Conservation (phyloP, 768 basidiomycete genomes). For the Tephrocybe sp. region DNA sequence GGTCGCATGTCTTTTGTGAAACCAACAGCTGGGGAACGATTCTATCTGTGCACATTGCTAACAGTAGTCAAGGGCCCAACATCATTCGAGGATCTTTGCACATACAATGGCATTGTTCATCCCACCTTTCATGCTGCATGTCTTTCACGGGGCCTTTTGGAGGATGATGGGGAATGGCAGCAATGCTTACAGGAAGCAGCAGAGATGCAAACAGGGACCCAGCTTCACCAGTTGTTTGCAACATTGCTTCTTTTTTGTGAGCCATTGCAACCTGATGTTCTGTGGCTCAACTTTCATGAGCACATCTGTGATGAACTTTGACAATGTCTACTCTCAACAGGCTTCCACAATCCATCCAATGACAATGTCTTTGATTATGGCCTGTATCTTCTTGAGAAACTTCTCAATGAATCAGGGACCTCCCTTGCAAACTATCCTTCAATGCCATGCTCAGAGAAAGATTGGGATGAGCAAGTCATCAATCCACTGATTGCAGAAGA, state of each 20-base stretch:
- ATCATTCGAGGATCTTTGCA: slow-evolving; percentile 24
- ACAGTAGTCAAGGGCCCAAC: slow-evolving; percentile 36
- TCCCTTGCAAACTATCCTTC: slow-evolving; percentile 23
- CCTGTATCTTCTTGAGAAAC: slow-evolving; percentile 27
- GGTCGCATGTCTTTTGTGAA: slow-evolving; percentile 39
- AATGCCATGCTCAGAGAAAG: slow-evolving; percentile 28
- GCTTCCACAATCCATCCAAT: slow-evolving; percentile 20
- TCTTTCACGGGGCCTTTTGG: slow-evolving; percentile 37
- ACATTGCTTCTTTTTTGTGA: slow-evolving; percentile 32
- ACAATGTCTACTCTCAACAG: slow-evolving; percentile 16
- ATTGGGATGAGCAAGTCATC: slow-evolving; percentile 23
- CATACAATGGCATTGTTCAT: slow-evolving; percentile 14
- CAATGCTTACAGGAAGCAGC: slow-evolving; percentile 38
- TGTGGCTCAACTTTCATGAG: slow-evolving; percentile 37
- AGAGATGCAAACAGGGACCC: slow-evolving; percentile 35
- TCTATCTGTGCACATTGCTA: slow-evolving; percentile 41
- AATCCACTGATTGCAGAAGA: slow-evolving; percentile 36
- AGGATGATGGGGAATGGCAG: slow-evolving; percentile 49
- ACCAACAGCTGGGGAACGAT: slow-evolving; percentile 36
- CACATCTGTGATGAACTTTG: slow-evolving; percentile 43
- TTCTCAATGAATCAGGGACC: slow-evolving; percentile 24
- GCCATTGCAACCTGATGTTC: slow-evolving; percentile 28
- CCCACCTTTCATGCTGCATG: slow-evolving; percentile 42
- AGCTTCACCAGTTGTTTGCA: slow-evolving; percentile 37
- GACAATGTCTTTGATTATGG: slow-evolving; percentile 42